A percentile compares a stretch with the other conserved stretches of the same genome.
phyloP scores from a whole-genome alignment of 306 rosid species.

The Trifolium subterraneum region DNA sequence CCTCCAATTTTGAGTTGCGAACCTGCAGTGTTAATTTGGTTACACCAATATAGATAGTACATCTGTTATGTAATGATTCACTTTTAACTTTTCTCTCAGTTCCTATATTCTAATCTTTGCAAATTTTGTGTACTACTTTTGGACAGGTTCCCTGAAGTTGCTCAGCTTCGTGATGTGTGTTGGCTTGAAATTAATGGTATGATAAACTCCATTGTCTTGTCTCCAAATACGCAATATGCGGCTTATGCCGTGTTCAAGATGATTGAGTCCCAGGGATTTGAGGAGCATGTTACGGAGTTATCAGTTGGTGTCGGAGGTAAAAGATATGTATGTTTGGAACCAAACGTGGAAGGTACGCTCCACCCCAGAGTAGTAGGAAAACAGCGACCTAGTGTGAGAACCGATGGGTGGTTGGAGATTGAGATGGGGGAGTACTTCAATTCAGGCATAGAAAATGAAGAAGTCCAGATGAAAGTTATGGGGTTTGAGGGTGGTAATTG shows the following conservation, averaged over 20 bases:
- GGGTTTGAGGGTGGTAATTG: conserved; percentile 46
- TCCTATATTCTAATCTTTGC: not conserved
- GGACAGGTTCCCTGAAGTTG: conserved; percentile 74
- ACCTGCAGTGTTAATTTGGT: not conserved
- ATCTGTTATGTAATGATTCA: not conserved
- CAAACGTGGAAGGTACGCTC: not conserved
- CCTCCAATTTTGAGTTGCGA: not conserved
- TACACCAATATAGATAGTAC: not conserved
- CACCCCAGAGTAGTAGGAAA: not conserved
- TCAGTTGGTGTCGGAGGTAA: conserved; percentile 38
- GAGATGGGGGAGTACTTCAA: conserved; percentile 71
- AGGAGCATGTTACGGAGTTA: conserved; percentile 45
- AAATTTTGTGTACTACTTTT: conserved; percentile 2
- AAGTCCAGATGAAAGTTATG: conserved; percentile 52
- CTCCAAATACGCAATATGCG: conserved; percentile 61
- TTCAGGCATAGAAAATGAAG: conserved; percentile 47
- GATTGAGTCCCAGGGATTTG: conserved; percentile 42
- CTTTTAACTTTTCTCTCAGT: not conserved
- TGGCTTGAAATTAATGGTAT: conserved; percentile 75
- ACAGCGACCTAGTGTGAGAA: conserved; percentile 50
- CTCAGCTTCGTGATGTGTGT: conserved; percentile 58
- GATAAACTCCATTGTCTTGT: conserved; percentile 50
- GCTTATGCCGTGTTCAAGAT: conserved; percentile 67
- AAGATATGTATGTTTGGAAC: conserved; percentile 39
- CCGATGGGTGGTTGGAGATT: conserved; percentile 73